Evolutionary conservation across 2,329 filamentous ascomycete species (phyloP).

Genomic region (Rhinocladiella mackenziei): DNA sequence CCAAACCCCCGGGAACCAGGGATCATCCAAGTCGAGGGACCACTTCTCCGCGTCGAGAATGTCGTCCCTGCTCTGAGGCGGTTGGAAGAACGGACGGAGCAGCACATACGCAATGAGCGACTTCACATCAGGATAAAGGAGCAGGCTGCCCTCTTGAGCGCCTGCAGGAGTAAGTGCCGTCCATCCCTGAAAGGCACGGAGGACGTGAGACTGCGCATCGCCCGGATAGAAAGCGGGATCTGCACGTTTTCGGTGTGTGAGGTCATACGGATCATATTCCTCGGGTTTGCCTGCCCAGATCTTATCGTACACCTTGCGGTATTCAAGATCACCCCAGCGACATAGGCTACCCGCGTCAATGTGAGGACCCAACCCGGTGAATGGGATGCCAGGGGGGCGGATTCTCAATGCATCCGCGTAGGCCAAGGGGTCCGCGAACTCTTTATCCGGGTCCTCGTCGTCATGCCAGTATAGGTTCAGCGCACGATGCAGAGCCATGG

Average conservation of each 20-base stretch:
- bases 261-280: constrained; percentile 38
- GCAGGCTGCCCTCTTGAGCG: constrained; percentile 37
- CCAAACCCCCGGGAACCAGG: constrained; percentile 40
- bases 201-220: constrained; percentile 36
- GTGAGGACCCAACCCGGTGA: constrained; percentile 43
- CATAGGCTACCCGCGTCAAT: constrained; percentile 44
- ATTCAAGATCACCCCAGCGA: constrained; percentile 41
- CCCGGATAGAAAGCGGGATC: constrained; percentile 34
- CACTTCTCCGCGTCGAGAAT: constrained; percentile 38
- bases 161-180: constrained; percentile 39
- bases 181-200: constrained; percentile 43
- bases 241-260: constrained; percentile 33
- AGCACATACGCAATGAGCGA: constrained; percentile 39
- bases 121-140: constrained; percentile 40
- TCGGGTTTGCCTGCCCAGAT: constrained; percentile 39
- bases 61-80: constrained; percentile 32
- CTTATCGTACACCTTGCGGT: constrained; percentile 36
- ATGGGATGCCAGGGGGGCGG: constrained; percentile 37
- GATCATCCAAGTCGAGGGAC: constrained; percentile 33
- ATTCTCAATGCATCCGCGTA: constrained; percentile 41
- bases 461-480: constrained; percentile 41
- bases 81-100: constrained; percentile 41
- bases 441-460: constrained; percentile 20
- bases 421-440: constrained; percentile 36
- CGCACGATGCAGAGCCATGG: constrained; percentile 35